These are phyloP conservation scores for Aspergillus eucalypticola DNA, from an alignment of 2,329 filamentous ascomycete species.

Conservation along the genomic window DNA sequence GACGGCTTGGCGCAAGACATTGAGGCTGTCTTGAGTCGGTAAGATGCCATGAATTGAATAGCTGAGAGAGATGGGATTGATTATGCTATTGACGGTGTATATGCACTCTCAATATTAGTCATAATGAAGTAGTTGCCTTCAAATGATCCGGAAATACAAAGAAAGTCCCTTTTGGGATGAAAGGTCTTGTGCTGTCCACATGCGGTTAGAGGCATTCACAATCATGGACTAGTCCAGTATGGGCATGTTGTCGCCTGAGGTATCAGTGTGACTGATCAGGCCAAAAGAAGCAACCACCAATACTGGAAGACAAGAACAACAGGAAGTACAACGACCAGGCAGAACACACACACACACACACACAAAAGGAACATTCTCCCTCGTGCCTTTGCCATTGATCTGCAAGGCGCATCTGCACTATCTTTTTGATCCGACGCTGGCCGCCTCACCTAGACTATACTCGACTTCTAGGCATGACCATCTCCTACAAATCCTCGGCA, in stretches of 20 bases:
- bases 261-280: not conserved
- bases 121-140: too few species aligned
- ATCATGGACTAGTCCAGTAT: not conserved
- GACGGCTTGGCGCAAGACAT: slow-evolving; percentile 14
- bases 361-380: too few species aligned
- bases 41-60: not conserved
- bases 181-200: not conserved
- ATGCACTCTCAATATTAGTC: not conserved
- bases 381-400: too few species aligned
- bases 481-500: not conserved
- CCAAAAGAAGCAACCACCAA: not conserved
- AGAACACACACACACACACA: too few species aligned
- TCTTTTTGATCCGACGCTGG: not conserved
- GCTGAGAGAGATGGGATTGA: not conserved
- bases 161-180: too few species aligned
- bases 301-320: not conserved
- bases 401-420: too few species aligned
- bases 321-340: too few species aligned
- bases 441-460: not conserved
- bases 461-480: not conserved
- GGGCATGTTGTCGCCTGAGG: not conserved
- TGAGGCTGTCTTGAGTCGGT: not conserved
- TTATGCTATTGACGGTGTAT: not conserved
- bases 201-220: not conserved
- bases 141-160: not conserved